Conservation (phyloP, 345 rosid species). For the Clarkia xantiana region DNA sequence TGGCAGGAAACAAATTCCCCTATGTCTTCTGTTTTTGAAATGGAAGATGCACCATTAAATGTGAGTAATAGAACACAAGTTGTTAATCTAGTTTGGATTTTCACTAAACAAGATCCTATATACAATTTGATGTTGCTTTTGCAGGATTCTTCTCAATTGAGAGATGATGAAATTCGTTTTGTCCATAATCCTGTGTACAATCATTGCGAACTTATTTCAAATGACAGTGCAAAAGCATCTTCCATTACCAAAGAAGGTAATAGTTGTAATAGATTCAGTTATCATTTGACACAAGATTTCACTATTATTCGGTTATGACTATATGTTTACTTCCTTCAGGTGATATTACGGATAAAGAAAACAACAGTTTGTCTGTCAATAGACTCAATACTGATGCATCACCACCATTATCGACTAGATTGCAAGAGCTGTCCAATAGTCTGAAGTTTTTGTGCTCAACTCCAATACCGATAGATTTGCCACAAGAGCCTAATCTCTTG, state of each 20-base stretch:
- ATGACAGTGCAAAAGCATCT: conserved; percentile 7
- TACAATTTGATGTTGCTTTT: not conserved
- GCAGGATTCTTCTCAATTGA: conserved; percentile 11
- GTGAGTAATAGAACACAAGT: not conserved
- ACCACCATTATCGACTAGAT: conserved; percentile 38
- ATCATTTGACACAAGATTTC: not conserved
- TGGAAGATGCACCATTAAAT: not conserved
- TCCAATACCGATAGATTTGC: conserved; percentile 14
- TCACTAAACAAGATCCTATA: not conserved
- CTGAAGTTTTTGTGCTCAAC: conserved; percentile 35
- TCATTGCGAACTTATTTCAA: conserved; percentile 13
- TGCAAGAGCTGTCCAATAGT: conserved; percentile 40
- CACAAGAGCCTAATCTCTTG: conserved; percentile 12
- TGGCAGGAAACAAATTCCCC: not conserved
- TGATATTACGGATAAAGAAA: conserved; percentile 29
- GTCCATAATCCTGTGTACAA: conserved; percentile 3
- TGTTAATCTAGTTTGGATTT: not conserved
- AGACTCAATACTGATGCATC: conserved; percentile 25
- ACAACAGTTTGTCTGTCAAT: conserved; percentile 14
- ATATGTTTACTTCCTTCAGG: conserved; percentile 1
- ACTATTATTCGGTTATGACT: not conserved
- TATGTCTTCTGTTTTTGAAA: not conserved
- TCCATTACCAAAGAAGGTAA: conserved; percentile 22
- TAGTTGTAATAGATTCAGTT: conserved; percentile 4
- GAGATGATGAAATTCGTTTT: no score